Evolutionary conservation across 805 yeast genomes (phyloP).

Genomic region (Grigorovia humatica): DNA sequence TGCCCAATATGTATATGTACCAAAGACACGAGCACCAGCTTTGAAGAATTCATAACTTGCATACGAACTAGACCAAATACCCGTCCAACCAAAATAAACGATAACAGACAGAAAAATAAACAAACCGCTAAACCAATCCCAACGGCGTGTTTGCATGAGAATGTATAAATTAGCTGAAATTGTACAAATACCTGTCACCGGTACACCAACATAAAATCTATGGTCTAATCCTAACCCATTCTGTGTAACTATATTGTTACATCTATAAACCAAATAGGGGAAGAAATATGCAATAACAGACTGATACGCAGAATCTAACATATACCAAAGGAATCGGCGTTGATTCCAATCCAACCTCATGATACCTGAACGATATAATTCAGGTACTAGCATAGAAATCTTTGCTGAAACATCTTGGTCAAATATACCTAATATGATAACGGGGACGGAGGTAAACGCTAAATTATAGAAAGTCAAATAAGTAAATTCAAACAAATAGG

Average conservation of each 20-base stretch:
- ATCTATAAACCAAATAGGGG: slow-evolving; percentile 49
- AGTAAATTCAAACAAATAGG: slow-evolving; percentile 70
- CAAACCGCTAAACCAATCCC: slow-evolving; percentile 69
- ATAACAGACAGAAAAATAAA: slow-evolving; percentile 49
- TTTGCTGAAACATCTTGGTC: slow-evolving; percentile 73
- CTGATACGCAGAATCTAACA: slow-evolving; percentile 74
- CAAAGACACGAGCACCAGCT: slow-evolving; percentile 57
- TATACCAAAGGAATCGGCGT: slow-evolving; percentile 57
- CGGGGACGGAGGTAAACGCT: slow-evolving; percentile 77
- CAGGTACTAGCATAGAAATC: slow-evolving; percentile 63
- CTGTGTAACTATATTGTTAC: slow-evolving; percentile 34
- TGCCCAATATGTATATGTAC: slow-evolving; percentile 56
- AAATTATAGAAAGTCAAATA: slow-evolving; percentile 71
- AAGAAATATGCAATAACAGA: slow-evolving; percentile 63
- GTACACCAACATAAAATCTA: slow-evolving; percentile 62
- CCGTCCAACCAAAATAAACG: slow-evolving; percentile 66
- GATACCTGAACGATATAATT: slow-evolving; percentile 64
- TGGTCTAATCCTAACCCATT: slow-evolving; percentile 58
- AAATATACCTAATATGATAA: slow-evolving; percentile 63
- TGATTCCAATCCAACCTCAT: slow-evolving; percentile 64
- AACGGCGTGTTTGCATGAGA: slow-evolving; percentile 56
- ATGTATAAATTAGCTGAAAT: slow-evolving; percentile 58
- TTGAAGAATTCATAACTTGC: slow-evolving; percentile 54
- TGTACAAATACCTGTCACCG: slow-evolving; percentile 58
- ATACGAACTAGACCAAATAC: slow-evolving; percentile 58